Evolutionary conservation across 495 filamentous ascomycete genomes (phyloP).

Genomic region (Amorphotheca resinae): DNA sequence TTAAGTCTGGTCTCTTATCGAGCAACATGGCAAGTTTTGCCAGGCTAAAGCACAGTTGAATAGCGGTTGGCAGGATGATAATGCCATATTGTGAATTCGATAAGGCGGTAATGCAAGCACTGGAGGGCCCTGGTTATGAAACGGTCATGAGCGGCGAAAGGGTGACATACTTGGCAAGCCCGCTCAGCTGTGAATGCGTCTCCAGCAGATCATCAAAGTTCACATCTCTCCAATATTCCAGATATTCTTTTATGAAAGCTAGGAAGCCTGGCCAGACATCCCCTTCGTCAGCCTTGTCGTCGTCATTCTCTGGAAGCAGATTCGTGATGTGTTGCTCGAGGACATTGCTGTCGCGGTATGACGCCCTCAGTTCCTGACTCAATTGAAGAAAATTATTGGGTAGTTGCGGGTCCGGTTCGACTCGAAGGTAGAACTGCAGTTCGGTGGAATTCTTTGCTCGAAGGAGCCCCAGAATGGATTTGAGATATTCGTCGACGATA

Average conservation of each 20-base stretch:
- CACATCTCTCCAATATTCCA: constrained; percentile 67
- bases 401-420: constrained; percentile 58
- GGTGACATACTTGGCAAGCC: constrained; percentile 49
- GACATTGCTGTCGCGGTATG: constrained; percentile 36
- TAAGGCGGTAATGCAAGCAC: constrained; percentile 70
- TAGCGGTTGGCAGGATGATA: constrained; percentile 62
- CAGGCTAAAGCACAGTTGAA: constrained; percentile 63
- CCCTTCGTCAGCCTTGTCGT: constrained; percentile 42
- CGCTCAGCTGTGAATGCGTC: constrained; percentile 62
- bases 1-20: constrained; percentile 60
- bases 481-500: constrained; percentile 42
- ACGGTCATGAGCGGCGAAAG: neutral
- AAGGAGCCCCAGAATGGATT: constrained; percentile 39
- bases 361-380: constrained; percentile 46
- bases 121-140: constrained; percentile 17
- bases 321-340: constrained; percentile 42
- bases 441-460: constrained; percentile 39
- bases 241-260: constrained; percentile 65
- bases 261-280: constrained; percentile 63
- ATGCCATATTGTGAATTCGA: constrained; percentile 65
- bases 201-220: constrained; percentile 60
- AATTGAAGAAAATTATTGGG: constrained; percentile 55
- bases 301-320: constrained; percentile 40
- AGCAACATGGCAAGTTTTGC: constrained; percentile 71
- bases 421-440: constrained; percentile 44